Evolutionary conservation across 345 rosid species (phyloP).

Genomic region (Sisymbrium altissimum): DNA sequence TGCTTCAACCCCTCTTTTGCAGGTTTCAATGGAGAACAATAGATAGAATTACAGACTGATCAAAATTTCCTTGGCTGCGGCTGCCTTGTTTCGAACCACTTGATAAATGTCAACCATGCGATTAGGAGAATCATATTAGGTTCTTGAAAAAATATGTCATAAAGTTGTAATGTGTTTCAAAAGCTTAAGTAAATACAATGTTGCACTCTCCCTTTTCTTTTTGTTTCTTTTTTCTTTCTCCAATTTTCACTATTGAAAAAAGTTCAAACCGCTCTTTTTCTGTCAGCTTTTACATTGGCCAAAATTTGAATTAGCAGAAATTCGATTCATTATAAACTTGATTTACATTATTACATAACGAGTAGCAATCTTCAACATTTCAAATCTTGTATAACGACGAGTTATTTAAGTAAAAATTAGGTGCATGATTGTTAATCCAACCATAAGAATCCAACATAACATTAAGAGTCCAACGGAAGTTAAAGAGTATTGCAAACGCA

Average conservation of each 20-base stretch:
- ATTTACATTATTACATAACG: background rate
- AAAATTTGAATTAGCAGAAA: background rate
- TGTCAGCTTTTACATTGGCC: background rate
- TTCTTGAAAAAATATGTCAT: background rate
- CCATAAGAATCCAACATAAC: too few species aligned
- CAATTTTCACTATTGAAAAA: conserved; percentile 1
- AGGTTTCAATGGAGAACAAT: conserved; percentile 11
- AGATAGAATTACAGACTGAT: conserved; percentile 11
- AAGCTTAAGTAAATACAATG: conserved; percentile 21
- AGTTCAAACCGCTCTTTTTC: background rate
- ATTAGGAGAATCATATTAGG: conserved; percentile 4
- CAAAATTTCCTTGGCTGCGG: background rate
- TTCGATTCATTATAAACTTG: background rate
- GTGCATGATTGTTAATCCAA: background rate
- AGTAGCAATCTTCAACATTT: too few species aligned
- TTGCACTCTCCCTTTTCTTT: background rate
- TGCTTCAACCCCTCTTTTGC: conserved; percentile 10
- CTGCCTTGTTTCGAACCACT: conserved; percentile 3
- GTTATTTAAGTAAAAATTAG: too few species aligned
- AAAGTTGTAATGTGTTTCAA: background rate
- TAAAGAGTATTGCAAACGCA: too few species aligned
- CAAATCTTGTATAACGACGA: too few species aligned
- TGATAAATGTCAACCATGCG: conserved; percentile 7
- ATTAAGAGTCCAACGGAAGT: too few species aligned
- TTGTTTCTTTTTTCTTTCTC: background rate